Evolutionary conservation across 768 basidiomycete genomes (phyloP).

Genomic region (Boletus reticuloceps): DNA sequence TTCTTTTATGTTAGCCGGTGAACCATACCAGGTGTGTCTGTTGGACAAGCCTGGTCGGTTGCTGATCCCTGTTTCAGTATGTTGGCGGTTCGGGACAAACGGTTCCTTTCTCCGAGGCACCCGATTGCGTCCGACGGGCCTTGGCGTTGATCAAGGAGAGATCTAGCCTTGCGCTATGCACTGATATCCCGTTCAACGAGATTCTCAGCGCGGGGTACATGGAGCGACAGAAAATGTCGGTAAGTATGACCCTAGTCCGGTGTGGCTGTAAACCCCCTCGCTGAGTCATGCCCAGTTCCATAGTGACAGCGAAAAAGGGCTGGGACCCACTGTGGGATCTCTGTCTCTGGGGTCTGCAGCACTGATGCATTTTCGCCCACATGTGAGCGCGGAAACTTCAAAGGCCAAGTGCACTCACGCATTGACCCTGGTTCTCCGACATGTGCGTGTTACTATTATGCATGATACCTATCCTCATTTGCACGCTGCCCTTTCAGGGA

Average conservation of each 20-base stretch:
- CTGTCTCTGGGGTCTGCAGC: slow-evolving; percentile 76
- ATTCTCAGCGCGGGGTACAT: slow-evolving; percentile 81
- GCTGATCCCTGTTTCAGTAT: slow-evolving; percentile 47
- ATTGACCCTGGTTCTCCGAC: slow-evolving; percentile 60
- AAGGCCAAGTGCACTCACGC: slow-evolving; percentile 30
- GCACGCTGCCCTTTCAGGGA: slow-evolving; percentile 47
- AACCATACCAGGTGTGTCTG: slow-evolving; percentile 66
- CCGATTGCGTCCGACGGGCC: slow-evolving; percentile 57
- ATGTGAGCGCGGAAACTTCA: slow-evolving; percentile 35
- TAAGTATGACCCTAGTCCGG: slow-evolving; percentile 33
- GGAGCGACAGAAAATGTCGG: slow-evolving; percentile 83
- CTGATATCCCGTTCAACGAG: slow-evolving; percentile 61
- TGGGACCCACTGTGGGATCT: slow-evolving; percentile 72
- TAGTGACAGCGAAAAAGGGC: slow-evolving; percentile 71
- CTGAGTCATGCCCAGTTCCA: slow-evolving; percentile 55
- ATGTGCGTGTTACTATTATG: slow-evolving; percentile 43
- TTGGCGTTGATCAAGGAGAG: slow-evolving; percentile 57
- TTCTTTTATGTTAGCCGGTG: slow-evolving; percentile 53
- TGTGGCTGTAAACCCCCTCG: neutral
- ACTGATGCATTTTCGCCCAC: slow-evolving; percentile 73
- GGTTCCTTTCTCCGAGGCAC: slow-evolving; percentile 57
- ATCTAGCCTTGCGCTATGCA: slow-evolving; percentile 44
- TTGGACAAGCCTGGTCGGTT: neutral
- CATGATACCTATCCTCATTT: slow-evolving; percentile 4
- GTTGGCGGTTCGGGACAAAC: slow-evolving; percentile 76